Conservation (phyloP, 345 rosid species). For the Euphorbia tirucalli region DNA sequence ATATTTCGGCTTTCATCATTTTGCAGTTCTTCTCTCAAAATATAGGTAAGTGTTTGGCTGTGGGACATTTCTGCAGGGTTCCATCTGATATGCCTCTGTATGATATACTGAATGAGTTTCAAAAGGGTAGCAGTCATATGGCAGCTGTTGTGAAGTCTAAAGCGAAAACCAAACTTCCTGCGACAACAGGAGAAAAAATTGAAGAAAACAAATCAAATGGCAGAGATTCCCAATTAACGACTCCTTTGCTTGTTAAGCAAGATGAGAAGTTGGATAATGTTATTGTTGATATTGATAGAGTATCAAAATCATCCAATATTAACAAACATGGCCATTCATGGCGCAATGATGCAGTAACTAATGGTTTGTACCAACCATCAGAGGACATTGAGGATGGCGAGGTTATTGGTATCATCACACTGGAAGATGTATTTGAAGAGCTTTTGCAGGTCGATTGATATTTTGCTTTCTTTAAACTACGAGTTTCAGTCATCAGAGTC, state of each 20-base stretch:
- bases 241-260: conserved; percentile 59
- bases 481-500: not conserved
- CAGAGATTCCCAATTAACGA: conserved; percentile 44
- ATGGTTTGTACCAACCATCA: conserved; percentile 44
- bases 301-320: conserved; percentile 27
- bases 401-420: conserved; percentile 86
- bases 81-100: conserved; percentile 97
- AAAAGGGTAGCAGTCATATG: conserved; percentile 99
- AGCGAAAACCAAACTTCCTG: conserved; percentile 50
- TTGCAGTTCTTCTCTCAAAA: not conserved
- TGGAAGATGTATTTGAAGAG: conserved; percentile 98
- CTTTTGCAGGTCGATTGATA: conserved; percentile 58
- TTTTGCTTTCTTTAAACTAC: conserved; percentile 1
- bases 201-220: conserved; percentile 36
- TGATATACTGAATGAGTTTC: conserved; percentile 94
- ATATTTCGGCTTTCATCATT: not conserved
- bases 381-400: conserved; percentile 93
- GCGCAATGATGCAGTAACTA: conserved; percentile 32
- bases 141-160: conserved; percentile 92
- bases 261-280: conserved; percentile 52
- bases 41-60: conserved; percentile 11
- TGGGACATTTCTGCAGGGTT: conserved; percentile 52
- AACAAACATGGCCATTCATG: conserved; percentile 31
- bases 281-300: conserved; percentile 64
- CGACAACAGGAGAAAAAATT: conserved; percentile 36